phyloP scores from a whole-genome alignment of 1,139 yeast species.

The Debaryomyces sp. region DNA sequence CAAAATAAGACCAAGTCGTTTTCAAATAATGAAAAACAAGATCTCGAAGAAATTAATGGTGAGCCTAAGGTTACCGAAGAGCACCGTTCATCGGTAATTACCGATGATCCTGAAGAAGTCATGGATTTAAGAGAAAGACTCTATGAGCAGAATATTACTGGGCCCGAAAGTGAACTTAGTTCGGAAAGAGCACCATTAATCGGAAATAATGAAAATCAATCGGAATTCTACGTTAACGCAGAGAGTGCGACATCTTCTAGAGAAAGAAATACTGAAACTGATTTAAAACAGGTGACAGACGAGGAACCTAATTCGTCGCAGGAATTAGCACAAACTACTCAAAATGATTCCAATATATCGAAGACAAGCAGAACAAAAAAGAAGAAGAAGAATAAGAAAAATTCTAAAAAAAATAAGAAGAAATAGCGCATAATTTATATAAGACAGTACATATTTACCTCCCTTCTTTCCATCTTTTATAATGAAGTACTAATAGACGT shows the following conservation, averaged over 20 bases:
- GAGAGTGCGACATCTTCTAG: background rate
- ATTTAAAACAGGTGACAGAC: background rate
- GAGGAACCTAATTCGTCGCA: background rate
- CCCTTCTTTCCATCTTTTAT: background rate
- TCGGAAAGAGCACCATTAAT: conserved; percentile 16
- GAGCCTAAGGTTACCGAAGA: conserved; percentile 13
- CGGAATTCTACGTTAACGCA: background rate
- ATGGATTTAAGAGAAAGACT: conserved; percentile 43
- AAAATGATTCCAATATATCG: background rate
- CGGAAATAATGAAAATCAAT: background rate
- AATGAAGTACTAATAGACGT: background rate
- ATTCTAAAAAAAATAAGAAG: conserved; percentile 7
- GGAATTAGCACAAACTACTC: background rate
- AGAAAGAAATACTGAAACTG: background rate
- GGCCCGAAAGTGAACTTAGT: conserved; percentile 6
- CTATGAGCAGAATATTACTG: conserved; percentile 33
- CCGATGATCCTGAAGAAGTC: conserved; percentile 42
- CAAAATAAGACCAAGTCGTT: conserved; percentile 14
- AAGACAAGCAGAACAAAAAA: conserved; percentile 6
- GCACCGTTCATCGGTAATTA: conserved; percentile 24
- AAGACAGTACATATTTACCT: background rate
- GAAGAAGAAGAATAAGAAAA: conserved; percentile 7
- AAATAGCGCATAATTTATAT: background rate
- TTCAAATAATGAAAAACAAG: conserved; percentile 13
- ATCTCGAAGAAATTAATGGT: conserved; percentile 16